These are phyloP conservation scores for Pythium phragmitis DNA, from an alignment of 352 stramenopile species.

Conservation along the genomic window DNA sequence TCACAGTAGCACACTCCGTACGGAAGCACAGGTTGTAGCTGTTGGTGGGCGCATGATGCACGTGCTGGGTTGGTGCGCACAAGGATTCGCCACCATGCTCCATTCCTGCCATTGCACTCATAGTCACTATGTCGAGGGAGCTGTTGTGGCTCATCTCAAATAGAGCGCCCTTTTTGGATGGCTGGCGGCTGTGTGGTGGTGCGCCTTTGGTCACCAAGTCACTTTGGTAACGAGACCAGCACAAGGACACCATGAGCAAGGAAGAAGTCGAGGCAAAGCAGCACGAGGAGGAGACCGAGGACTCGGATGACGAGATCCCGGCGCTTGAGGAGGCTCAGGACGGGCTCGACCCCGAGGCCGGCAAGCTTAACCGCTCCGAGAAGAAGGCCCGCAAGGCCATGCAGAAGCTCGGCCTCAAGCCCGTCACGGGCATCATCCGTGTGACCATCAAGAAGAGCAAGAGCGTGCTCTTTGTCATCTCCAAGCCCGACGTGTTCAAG, in stretches of 20 bases:
- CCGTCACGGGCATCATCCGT: conserved; percentile 94
- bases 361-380: conserved; percentile 96
- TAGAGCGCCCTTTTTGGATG: conserved; percentile 19
- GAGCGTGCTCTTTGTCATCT: conserved; percentile 97
- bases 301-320: conserved; percentile 84
- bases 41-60: no score
- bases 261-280: conserved; percentile 50
- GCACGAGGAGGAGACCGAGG: conserved; percentile 48
- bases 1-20: not conserved
- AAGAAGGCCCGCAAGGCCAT: conserved; percentile 99
- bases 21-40: not conserved
- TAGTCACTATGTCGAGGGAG: conserved; percentile 14
- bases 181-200: conserved; percentile 7
- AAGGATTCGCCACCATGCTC: no score
- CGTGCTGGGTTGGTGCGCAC: no score
- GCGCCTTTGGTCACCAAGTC: not conserved
- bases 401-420: conserved; percentile 98
- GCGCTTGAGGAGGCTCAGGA: conserved; percentile 73
- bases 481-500: conserved; percentile 98
- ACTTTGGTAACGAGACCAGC: conserved; percentile 15
- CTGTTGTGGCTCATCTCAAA: conserved; percentile 12
- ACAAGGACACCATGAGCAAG: conserved; percentile 35
- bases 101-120: not conserved
- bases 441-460: conserved; percentile 99
- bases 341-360: conserved; percentile 60